Evolutionary conservation across 1,139 yeast genomes (phyloP), one percentile per base, ranked within the genome.

Genomic region (Yarrowia galli): DNA sequence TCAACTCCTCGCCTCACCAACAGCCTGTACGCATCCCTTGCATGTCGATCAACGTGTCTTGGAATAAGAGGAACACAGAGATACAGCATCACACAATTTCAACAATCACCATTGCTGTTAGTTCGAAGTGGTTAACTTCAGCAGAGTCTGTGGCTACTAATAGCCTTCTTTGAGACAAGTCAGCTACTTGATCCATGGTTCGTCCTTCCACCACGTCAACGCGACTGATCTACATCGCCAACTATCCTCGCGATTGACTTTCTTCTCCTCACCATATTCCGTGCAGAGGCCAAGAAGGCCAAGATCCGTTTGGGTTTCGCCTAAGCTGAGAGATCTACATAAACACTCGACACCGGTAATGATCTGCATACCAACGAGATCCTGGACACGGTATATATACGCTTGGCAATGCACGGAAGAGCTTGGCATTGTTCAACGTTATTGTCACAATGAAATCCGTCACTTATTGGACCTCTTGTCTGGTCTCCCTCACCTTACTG

Each of bases 251-350:
- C 32, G 32, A 38, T 38, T 15, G 18, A 10, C 36, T 35, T 35
- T 35, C 3, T 2, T 1, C 36, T 12, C 36, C 36, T 35, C 36
- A 13, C 2, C 36, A 16, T 15, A 15, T 45, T 45, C 49, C 18
- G 18, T 51, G 53, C 53, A 46, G 53, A 8, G 25, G 53, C 53
- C 53, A 46, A 46, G 53, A 25, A 18, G n/a, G 53, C 53, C 53
- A 46, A 46, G 53, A 25, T 15, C 6, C 20, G 35, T 22, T 28
- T 16, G 18, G 7, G 35, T 46, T 46, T 46, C 53, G 20, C 36
- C 10, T 43, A 42, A 9, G 48, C 12, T 9, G 35, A 25, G 15
- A 25, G 53, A 46, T 46, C 56, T 18, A 49, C 56, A 20, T 5
- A 32, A 49, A 49, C 56, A 49, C 12, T 9, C 25, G 12, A 7